Percentiles rank a stretch among this genome's conserved stretches.
Conservation (phyloP, 2,329 filamentous ascomycete genomes). For the Hypoxylon sp. region DNA sequence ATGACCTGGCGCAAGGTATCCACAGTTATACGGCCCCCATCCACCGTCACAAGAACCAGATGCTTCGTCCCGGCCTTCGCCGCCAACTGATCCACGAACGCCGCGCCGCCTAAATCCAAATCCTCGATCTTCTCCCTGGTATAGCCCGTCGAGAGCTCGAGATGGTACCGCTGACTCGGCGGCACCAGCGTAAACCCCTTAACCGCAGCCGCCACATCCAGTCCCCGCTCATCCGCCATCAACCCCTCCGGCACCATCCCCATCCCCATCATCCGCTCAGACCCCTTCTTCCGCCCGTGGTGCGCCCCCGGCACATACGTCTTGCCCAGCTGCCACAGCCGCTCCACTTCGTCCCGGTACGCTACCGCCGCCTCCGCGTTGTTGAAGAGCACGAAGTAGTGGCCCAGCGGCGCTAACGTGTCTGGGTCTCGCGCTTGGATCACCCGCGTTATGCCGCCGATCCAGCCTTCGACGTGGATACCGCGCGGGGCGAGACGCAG, state of each 20-base stretch:
- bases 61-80: slow-evolving; percentile 43
- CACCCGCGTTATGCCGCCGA: slow-evolving; percentile 69
- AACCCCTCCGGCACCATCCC: slow-evolving; percentile 44
- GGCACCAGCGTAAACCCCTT: slow-evolving; percentile 55
- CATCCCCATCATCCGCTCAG: slow-evolving; percentile 13
- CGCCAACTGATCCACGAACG: slow-evolving; percentile 48
- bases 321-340: slow-evolving; percentile 65
- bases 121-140: slow-evolving; percentile 37
- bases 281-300: slow-evolving; percentile 2
- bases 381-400: slow-evolving; percentile 80
- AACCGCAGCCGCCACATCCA: slow-evolving; percentile 44
- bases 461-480: slow-evolving; percentile 77
- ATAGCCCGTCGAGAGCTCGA: slow-evolving; percentile 31
- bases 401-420: slow-evolving; percentile 74
- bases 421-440: slow-evolving; percentile 75
- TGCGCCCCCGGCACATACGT: slow-evolving; percentile 57
- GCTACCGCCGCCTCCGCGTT: slow-evolving; percentile 69
- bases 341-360: slow-evolving; percentile 70
- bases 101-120: slow-evolving; percentile 42
- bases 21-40: slow-evolving; percentile 55
- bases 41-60: slow-evolving; percentile 57
- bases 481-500: slow-evolving; percentile 74
- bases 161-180: slow-evolving; percentile 48
- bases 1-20: slow-evolving; percentile 58
- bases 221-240: slow-evolving; percentile 21